These are phyloP conservation scores for Nyssa sinensis DNA, from an alignment of 148 eudicot species.

Conservation along the genomic window DNA sequence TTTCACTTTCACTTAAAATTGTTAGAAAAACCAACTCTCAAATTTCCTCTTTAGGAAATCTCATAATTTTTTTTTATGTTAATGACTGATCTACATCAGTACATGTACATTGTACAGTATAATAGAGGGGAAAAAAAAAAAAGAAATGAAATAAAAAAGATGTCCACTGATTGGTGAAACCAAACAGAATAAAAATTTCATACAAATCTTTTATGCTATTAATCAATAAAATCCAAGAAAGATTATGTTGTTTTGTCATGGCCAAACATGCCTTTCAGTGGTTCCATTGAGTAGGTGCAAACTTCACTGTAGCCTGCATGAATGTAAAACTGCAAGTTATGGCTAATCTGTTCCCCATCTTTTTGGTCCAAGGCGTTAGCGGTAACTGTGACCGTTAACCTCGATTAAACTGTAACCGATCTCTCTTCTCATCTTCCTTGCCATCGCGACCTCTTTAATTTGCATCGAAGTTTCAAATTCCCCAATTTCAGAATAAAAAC, in stretches of 20 bases:
- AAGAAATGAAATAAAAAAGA: not conserved
- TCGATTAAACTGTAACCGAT: constrained; percentile 57
- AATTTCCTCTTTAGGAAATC: not conserved
- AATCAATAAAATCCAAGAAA: not conserved
- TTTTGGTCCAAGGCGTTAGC: not conserved
- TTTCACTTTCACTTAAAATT: not conserved
- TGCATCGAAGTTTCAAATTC: constrained; percentile 45
- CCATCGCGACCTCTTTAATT: constrained; percentile 49
- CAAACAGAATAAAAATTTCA: too few relatives aligned
- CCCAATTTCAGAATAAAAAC: constrained; percentile 64
- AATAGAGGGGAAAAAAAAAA: not conserved
- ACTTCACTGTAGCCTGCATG: not conserved
- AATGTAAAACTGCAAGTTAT: not conserved
- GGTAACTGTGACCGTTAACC: constrained; percentile 23
- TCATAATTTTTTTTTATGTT: not conserved
- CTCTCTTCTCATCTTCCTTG: constrained; percentile 47
- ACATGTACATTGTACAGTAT: not conserved
- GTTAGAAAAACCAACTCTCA: not conserved
- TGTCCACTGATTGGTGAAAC: too few relatives aligned
- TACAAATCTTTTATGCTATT: not conserved
- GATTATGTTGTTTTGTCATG: not conserved
- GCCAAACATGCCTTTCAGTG: not conserved
- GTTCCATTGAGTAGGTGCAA: not conserved
- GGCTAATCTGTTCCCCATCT: not conserved
- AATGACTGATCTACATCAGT: not conserved